Percentiles rank a stretch among this genome's conserved stretches.
phyloP scores from a whole-genome alignment of 495 filamentous ascomycete genomes.

The Penicillium simplicissimum region DNA sequence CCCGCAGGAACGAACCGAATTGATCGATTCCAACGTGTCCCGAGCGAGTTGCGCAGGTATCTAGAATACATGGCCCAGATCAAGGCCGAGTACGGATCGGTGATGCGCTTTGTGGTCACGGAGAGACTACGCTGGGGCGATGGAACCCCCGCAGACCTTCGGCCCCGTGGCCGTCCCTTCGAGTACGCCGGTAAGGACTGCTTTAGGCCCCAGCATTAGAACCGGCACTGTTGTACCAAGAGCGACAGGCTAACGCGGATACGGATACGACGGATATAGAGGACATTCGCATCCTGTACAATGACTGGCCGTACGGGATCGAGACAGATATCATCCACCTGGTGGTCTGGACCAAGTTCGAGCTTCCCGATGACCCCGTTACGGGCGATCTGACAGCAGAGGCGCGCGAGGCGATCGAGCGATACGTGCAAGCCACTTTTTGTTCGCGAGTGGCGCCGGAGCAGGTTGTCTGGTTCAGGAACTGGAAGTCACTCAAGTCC shows the following conservation, averaged over 20 bases:
- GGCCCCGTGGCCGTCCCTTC: conserved; percentile 49
- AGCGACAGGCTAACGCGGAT: background rate
- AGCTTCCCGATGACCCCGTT: conserved; percentile 62
- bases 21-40: conserved; percentile 70
- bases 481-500: conserved; percentile 79
- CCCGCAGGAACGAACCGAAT: conserved; percentile 59
- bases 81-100: conserved; percentile 63
- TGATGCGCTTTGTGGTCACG: conserved; percentile 71
- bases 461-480: conserved; percentile 83
- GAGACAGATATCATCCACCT: conserved; percentile 75
- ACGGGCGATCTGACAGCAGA: conserved; percentile 67
- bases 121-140: conserved; percentile 66
- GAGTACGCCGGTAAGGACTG: conserved; percentile 46
- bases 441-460: conserved; percentile 47
- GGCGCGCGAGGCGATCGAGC: conserved; percentile 64
- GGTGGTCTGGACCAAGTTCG: conserved; percentile 91
- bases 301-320: conserved; percentile 91
- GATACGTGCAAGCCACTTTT: conserved; percentile 67
- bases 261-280: conserved; percentile 37
- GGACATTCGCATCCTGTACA: conserved; percentile 74
- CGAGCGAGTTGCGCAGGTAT: conserved; percentile 73
- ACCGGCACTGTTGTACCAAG: background rate
- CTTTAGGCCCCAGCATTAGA: background rate
- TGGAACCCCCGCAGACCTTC: conserved; percentile 38
- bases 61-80: conserved; percentile 63